Conservation (phyloP, 2,329 filamentous ascomycete species). For the Zymoseptoria brevis region DNA sequence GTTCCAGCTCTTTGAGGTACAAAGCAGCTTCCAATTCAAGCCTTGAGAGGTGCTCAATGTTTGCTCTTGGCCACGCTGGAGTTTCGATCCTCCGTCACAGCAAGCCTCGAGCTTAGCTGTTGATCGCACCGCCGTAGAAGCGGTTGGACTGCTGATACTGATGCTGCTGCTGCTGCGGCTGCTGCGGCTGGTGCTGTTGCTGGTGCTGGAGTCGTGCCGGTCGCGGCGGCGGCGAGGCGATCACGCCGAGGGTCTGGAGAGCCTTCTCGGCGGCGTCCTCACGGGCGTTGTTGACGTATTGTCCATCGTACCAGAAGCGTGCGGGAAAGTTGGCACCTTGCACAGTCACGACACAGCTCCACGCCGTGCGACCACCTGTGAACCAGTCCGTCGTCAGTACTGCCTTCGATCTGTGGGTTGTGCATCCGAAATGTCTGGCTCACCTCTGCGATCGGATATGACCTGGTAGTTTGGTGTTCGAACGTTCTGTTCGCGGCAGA, state of each 20-base stretch:
- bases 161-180: conserved; percentile 1
- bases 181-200: conserved; percentile 11
- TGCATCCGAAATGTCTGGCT: conserved; percentile 14
- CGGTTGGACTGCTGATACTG: background rate
- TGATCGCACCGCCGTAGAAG: conserved; percentile 13
- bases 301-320: conserved; percentile 85
- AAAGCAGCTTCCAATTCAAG: background rate
- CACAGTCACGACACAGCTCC: conserved; percentile 75
- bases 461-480: conserved; percentile 49
- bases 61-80: background rate
- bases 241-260: conserved; percentile 46
- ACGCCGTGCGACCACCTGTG: conserved; percentile 78
- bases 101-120: conserved; percentile 7
- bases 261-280: conserved; percentile 88
- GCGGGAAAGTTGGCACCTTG: conserved; percentile 58
- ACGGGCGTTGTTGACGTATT: conserved; percentile 77
- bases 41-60: background rate
- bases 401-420: background rate
- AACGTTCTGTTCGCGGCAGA: conserved; percentile 21
- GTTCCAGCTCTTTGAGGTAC: background rate
- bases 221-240: conserved; percentile 16
- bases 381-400: conserved; percentile 5
- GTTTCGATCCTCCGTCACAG: background rate
- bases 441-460: conserved; percentile 68
- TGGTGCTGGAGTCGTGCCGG: conserved; percentile 19